A percentile compares a stretch with the other conserved stretches of the same genome.
Evolutionary conservation across 208 protist genomes (phyloP).

Genomic region (Tetramitus jugosus): DNA sequence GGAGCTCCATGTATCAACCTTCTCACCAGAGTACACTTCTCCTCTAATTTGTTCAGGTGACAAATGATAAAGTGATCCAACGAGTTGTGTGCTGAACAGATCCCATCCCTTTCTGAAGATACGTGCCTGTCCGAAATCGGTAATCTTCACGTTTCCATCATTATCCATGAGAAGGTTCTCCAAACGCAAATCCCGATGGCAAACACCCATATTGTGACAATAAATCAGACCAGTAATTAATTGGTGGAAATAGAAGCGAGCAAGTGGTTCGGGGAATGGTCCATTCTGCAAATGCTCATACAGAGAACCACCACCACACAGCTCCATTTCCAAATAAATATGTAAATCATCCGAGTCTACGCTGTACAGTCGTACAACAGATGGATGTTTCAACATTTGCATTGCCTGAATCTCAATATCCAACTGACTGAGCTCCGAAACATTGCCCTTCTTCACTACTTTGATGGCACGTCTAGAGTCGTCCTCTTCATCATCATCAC

Average conservation of each 20-base stretch:
- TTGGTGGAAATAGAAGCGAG: slow-evolving; percentile 48
- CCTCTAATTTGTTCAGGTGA: slow-evolving; percentile 26
- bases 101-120: slow-evolving; percentile 25
- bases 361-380: slow-evolving; percentile 69
- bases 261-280: slow-evolving; percentile 10
- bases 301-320: slow-evolving; percentile 65
- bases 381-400: slow-evolving; percentile 56
- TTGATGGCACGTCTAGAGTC: slow-evolving; percentile 2
- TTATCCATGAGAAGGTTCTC: slow-evolving; percentile 78
- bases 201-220: slow-evolving; percentile 62
- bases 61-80: slow-evolving; percentile 25
- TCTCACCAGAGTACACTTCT: slow-evolving; percentile 22
- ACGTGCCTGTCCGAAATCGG: slow-evolving; percentile 79
- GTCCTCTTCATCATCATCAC: no score
- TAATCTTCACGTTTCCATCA: slow-evolving; percentile 62
- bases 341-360: slow-evolving; percentile 66
- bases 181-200: slow-evolving; percentile 81
- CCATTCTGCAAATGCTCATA: slow-evolving; percentile 56
- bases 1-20: slow-evolving; percentile 21
- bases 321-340: slow-evolving; percentile 74
- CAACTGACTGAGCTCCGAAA: slow-evolving; percentile 54
- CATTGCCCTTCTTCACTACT: neutral
- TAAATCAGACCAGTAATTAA: slow-evolving; percentile 70
- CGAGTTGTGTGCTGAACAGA: slow-evolving; percentile 18
- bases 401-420: slow-evolving; percentile 67